Evolutionary conservation across 108 stramenopile species (phyloP).

Genomic region (Conticribra guillardii): DNA sequence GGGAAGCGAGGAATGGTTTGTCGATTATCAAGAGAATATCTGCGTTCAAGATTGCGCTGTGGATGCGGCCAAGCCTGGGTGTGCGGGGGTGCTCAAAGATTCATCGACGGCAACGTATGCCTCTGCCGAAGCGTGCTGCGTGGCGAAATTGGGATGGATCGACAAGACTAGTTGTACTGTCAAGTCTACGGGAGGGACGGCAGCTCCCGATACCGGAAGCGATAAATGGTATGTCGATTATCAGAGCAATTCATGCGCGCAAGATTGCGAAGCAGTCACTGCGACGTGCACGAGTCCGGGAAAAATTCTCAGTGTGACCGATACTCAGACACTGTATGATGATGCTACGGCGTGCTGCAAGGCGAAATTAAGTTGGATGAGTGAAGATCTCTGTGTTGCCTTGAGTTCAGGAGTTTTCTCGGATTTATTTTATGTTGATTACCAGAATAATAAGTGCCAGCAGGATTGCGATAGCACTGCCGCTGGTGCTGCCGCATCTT

Average conservation of each 20-base stretch:
- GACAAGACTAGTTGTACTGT: neutral
- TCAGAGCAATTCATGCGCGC: constrained; percentile 4
- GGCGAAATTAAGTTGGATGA: constrained; percentile 9
- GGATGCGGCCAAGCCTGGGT: neutral
- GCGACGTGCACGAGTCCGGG: neutral
- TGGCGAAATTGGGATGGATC: constrained; percentile 13
- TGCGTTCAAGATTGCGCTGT: constrained; percentile 17
- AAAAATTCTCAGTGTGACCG: neutral
- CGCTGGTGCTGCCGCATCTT: constrained; percentile 6
- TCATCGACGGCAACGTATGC: constrained; percentile 2
- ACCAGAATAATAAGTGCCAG: constrained; percentile 8
- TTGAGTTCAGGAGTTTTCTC: constrained; percentile 4
- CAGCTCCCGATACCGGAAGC: constrained; percentile 9
- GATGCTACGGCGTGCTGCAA: constrained; percentile 2
- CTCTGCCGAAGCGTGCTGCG: constrained; percentile 6
- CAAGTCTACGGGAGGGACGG: constrained; percentile 1
- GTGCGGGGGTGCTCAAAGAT: neutral
- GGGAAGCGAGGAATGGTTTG: neutral
- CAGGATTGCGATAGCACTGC: constrained; percentile 1
- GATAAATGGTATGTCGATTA: constrained; percentile 11
- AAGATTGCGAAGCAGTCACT: constrained; percentile 4
- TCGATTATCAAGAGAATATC: constrained; percentile 16
- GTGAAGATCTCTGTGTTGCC: neutral
- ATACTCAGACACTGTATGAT: constrained; percentile 13
- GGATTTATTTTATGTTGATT: constrained; percentile 17